Base-by-base conservation (phyloP, 345 rosid species). In the Eucalyptus caleyi region DNA sequence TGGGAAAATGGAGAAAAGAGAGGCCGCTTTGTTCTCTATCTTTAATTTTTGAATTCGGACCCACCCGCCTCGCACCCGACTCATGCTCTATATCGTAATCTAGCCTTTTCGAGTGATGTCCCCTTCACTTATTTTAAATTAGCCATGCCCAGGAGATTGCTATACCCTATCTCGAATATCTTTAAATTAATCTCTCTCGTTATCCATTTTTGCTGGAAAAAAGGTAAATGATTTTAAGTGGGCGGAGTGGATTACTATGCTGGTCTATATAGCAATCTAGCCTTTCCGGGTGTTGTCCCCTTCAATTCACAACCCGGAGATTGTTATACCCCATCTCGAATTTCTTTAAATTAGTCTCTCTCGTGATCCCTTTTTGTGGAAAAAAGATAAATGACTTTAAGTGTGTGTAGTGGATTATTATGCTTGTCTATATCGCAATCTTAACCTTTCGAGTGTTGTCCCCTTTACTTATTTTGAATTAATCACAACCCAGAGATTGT, bases 401-500 rank as follows among this genome's bases (percentile, higher is more conserved):
- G 44, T 5, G 81, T 19, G 37, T 18, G 13, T 5, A 34, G 26
- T 19, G 44, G 8, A 34, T 21, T 72, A 18, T 19, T 6, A 72
- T 10, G 44, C 26, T 53, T 53, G 42, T 32, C 12, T 69, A 19
- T 53, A 53, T 53, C 26, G 0, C 26, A 53, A 8, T 53, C 26
- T 21, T 53, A 53, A 3, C 59, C 59, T 53, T 53, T 53, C 3
- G 1, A 53, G 59, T 21, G 59, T 53, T 53, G 26, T 53, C 11
- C 26, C 59, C 5, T 53, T 53, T 21, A 8, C 24, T 16, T 16
- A 21, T 21, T 53, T 21, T 53, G 26, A 53, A 53, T 53, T 53
- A 8, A 0, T 0, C 82, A 9, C 11, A 7, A 11, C 4, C 2
- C 0, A 0, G 8, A 34, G 26, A 19, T 34, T 19, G 26, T 18